Conservation (phyloP, 352 stramenopile species). For the Pythium coloratum region DNA sequence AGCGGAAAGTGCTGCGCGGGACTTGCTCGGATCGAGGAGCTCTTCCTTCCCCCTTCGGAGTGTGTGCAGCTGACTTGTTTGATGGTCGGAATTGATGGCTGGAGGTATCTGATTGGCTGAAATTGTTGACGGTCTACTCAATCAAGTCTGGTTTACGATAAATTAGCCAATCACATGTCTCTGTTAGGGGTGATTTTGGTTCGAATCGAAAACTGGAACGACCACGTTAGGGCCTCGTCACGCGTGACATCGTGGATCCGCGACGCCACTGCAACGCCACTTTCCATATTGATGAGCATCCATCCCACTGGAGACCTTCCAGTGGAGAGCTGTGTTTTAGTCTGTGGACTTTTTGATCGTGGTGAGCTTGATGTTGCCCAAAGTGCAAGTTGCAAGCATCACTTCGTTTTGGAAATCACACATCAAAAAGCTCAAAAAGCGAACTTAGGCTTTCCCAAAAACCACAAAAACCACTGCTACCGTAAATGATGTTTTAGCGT, state of each 20-base stretch:
- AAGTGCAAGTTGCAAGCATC: too few species aligned
- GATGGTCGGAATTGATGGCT: slow-evolving; percentile 1
- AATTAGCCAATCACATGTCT: background rate
- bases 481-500: too few species aligned
- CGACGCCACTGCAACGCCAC: background rate
- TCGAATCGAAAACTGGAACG: background rate
- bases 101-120: background rate
- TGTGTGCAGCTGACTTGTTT: background rate
- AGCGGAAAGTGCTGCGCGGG: background rate
- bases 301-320: background rate
- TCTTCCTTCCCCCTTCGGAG: background rate
- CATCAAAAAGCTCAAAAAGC: too few species aligned
- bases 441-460: too few species aligned
- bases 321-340: background rate
- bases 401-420: too few species aligned
- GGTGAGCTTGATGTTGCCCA: too few species aligned
- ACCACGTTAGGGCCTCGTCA: background rate
- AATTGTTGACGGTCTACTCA: background rate
- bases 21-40: background rate
- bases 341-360: background rate
- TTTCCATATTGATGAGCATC: background rate
- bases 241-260: background rate
- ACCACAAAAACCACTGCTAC: too few species aligned
- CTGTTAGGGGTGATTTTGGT: background rate
- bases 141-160: background rate